Conservation (phyloP, 306 rosid genomes). For the Cicer judaicum region DNA sequence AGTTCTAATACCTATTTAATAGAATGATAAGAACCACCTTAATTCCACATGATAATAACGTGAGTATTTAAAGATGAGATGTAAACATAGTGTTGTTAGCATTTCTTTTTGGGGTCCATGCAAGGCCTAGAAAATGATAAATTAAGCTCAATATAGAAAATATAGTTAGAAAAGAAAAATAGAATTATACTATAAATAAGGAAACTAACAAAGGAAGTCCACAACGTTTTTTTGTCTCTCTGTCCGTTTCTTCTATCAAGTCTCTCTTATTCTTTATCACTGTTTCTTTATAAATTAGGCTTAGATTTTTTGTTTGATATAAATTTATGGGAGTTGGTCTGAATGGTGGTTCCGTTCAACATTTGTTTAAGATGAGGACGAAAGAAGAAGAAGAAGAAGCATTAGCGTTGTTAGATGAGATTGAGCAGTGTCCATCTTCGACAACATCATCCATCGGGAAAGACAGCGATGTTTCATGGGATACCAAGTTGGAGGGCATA, state of each 20-base stretch:
- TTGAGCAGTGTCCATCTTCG: conserved; percentile 49
- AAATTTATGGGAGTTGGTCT: neutral
- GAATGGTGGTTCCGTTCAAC: neutral
- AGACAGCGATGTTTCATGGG: conserved; percentile 60
- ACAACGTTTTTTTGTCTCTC: neutral
- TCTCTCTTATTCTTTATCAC: neutral
- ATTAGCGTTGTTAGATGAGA: conserved; percentile 8
- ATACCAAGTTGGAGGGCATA: conserved; percentile 28
- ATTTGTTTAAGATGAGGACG: neutral
- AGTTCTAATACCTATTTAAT: too few relatives aligned
- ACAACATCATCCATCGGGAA: conserved; percentile 71
- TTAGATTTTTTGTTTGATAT: neutral
- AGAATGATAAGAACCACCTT: too few relatives aligned
- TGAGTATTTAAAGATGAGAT: too few relatives aligned
- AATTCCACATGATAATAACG: too few relatives aligned
- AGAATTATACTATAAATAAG: conserved; percentile 27
- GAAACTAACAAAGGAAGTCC: neutral
- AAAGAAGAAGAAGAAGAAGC: neutral
- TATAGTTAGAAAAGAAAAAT: neutral
- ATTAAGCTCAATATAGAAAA: neutral
- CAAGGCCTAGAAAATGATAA: neutral
- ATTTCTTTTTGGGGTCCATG: neutral
- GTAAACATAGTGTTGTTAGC: too few relatives aligned
- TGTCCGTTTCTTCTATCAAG: neutral
- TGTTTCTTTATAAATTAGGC: neutral